A percentile compares a stretch with the other conserved stretches of the same genome.
These are phyloP conservation scores for Colletotrichum tropicale DNA, from an alignment of 2,329 filamentous ascomycete genomes.

Conservation along the genomic window DNA sequence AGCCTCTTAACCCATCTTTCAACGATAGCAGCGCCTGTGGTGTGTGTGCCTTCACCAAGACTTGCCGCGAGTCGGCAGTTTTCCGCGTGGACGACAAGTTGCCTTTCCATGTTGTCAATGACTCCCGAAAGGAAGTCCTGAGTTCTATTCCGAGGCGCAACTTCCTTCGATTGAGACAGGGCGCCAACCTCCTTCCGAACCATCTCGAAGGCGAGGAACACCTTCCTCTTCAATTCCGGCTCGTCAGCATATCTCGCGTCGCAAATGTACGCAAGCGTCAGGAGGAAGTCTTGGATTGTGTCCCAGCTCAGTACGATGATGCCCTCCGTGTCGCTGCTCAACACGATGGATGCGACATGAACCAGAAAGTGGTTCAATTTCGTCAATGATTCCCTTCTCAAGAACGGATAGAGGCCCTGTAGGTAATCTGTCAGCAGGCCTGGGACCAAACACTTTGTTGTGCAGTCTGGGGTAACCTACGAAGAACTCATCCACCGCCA, in stretches of 20 bases:
- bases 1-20: background rate
- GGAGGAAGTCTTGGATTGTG: background rate
- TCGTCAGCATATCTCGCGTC: background rate
- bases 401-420: background rate
- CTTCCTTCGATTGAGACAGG: background rate
- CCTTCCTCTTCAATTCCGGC: background rate
- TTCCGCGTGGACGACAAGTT: background rate
- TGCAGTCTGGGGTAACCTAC: background rate
- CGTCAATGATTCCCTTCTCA: background rate
- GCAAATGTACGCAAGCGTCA: background rate
- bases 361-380: background rate
- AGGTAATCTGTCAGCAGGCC: background rate
- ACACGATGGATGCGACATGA: background rate
- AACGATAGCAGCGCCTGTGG: background rate
- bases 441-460: background rate
- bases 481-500: background rate
- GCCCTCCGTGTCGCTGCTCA: background rate
- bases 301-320: background rate
- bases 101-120: background rate
- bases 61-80: background rate
- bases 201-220: background rate
- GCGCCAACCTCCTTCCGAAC: background rate
- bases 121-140: background rate
- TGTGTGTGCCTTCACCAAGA: background rate
- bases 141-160: rapidly evolving